phyloP scores from a whole-genome alignment of 2,329 filamentous ascomycete genomes.

The Monilinia vaccinii-corymbosi region DNA sequence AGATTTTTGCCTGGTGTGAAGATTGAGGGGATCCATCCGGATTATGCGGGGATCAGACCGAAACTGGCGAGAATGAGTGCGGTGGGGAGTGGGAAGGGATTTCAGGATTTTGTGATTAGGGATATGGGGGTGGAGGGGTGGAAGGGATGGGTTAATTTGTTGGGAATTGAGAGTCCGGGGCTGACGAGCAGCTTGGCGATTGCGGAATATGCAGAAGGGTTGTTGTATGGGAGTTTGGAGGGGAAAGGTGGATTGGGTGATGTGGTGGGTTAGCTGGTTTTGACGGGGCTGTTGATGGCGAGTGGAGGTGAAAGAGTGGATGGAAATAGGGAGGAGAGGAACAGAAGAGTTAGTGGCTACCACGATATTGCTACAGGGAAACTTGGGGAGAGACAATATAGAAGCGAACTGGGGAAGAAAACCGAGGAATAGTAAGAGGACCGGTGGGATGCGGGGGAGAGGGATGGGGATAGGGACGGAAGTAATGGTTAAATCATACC shows the following conservation, averaged over 20 bases:
- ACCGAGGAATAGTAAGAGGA: too few species aligned
- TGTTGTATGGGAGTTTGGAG: slow-evolving; percentile 22
- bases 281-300: too few species aligned
- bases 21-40: slow-evolving; percentile 54
- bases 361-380: too few species aligned
- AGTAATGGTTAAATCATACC: too few species aligned
- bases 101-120: slow-evolving; percentile 75
- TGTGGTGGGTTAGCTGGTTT: neutral
- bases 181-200: slow-evolving; percentile 82
- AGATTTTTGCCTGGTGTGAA: slow-evolving; percentile 72
- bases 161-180: slow-evolving; percentile 91
- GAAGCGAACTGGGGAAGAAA: too few species aligned
- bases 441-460: too few species aligned
- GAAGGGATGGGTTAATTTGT: slow-evolving; percentile 75
- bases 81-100: slow-evolving; percentile 55
- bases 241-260: neutral
- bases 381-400: too few species aligned
- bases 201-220: slow-evolving; percentile 60
- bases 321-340: too few species aligned
- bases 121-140: slow-evolving; percentile 59
- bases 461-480: too few species aligned
- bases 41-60: slow-evolving; percentile 87
- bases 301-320: too few species aligned
- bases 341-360: too few species aligned
- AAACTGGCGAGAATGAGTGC: slow-evolving; percentile 59